Base-by-base conservation (phyloP, 2,329 filamentous ascomycete species). In the Botrytis elliptica region DNA sequence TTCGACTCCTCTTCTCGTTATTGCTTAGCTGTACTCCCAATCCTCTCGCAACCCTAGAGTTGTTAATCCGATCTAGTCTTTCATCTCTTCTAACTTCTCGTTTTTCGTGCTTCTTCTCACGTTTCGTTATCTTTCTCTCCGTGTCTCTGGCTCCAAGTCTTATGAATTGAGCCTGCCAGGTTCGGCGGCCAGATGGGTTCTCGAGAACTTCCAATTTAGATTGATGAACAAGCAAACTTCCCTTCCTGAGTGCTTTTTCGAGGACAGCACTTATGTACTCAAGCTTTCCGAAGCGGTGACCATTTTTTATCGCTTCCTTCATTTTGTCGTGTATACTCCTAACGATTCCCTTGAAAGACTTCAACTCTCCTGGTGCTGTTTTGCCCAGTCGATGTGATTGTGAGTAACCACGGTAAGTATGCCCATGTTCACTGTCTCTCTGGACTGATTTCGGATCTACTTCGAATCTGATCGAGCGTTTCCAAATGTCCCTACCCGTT, bases 321-420 rank as follows among this genome's bases (percentile, higher is more conserved):
- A 22, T 22, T 4, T 22, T 4, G 2, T 22, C 8, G 40, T 64
- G n/a, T 8, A 42, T 9, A 5, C 0, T 5, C 38, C n/a, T 25
- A 3, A 64, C 14, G 22, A 8, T 42, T 22, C n/a, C 22, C 38
- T 12, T 22, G 62, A 64, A 64, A 12, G 16, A 6, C 18, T 9
- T 64, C 40, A 10, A 9, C 18, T 64, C 3, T 6, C 25, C 16
- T 20, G 25, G 4, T 42, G 4, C n/a, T 10, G 38, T 64, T 42
- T 33, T 42, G 25, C 62, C 62, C 5, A 64, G n/a, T 64, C 62
- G 62, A 44, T 64, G 62, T 22, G 62, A 40, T n/a, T 64, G 62
- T 44, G 62, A 64, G n/a, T 44, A 12, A 12, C 62, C 62, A 29
- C 62, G 14, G 25, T 64, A 64, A n/a, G 22, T 18, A 44, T 29